phyloP scores from a whole-genome alignment of 306 rosid species.

The Lablab purpureus region DNA sequence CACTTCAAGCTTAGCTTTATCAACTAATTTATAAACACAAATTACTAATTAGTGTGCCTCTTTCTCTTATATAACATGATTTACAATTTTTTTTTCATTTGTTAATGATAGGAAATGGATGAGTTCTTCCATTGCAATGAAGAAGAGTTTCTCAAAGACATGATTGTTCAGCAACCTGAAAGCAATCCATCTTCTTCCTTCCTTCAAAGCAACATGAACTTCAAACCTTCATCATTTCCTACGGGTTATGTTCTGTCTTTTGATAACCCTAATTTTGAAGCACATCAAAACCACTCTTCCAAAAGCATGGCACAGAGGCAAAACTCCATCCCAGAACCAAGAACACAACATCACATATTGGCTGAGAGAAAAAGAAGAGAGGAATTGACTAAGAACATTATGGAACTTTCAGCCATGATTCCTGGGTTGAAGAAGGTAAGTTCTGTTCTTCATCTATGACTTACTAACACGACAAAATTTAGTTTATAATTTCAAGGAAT shows the following conservation, averaged over 20 bases:
- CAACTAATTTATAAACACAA: too few relatives aligned
- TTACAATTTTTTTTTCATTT: background rate
- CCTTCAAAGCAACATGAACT: background rate
- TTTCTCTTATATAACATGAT: background rate
- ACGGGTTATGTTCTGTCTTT: background rate
- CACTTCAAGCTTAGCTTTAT: background rate
- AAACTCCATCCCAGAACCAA: background rate
- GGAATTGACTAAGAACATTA: background rate
- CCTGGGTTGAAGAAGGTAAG: background rate
- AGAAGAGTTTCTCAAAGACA: background rate
- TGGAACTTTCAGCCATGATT: background rate
- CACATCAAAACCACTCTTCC: background rate
- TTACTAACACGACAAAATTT: background rate
- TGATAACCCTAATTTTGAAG: background rate
- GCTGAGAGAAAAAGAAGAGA: conserved; percentile 7
- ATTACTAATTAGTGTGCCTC: background rate
- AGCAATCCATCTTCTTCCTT: background rate
- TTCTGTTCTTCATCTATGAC: background rate
- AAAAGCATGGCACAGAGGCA: too few relatives aligned
- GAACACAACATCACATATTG: background rate
- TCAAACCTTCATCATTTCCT: background rate
- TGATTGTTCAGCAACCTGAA: background rate
- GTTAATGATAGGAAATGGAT: background rate
- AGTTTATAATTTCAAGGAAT: background rate
- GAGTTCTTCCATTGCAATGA: background rate